Evolutionary conservation across 225 moss, liverwort and hornwort genomes (phyloP).

Genomic region (Straminergon stramineum): DNA sequence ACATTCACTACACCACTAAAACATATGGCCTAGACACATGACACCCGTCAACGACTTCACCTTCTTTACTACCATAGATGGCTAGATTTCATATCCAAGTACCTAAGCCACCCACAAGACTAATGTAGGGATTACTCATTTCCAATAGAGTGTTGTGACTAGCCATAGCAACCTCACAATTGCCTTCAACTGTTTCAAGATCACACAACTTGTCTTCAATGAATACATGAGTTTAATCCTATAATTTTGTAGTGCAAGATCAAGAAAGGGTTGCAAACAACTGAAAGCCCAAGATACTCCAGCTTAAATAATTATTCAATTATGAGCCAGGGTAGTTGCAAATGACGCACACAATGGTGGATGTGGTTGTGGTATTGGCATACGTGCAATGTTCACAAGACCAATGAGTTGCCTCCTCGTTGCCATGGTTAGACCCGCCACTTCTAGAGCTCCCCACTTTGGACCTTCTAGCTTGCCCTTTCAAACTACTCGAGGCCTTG

Average conservation of each 20-base stretch:
- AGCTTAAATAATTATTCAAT: neutral
- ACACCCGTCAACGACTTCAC: neutral
- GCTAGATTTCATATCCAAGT: slow-evolving; percentile 19
- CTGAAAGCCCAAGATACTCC: neutral
- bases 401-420: slow-evolving; percentile 46
- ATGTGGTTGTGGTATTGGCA: slow-evolving; percentile 43
- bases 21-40: slow-evolving; percentile 14
- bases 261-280: neutral
- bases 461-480: slow-evolving; percentile 43
- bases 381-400: slow-evolving; percentile 66
- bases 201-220: neutral
- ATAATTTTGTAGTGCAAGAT: neutral
- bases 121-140: slow-evolving; percentile 2
- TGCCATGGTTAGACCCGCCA: slow-evolving; percentile 44
- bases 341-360: slow-evolving; percentile 36
- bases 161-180: slow-evolving; percentile 9
- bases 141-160: slow-evolving; percentile 1
- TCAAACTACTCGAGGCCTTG: slow-evolving; percentile 56
- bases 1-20: neutral
- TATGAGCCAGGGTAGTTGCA: slow-evolving; percentile 53
- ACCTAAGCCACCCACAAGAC: neutral
- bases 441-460: slow-evolving; percentile 53
- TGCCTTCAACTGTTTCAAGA: neutral
- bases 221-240: neutral
- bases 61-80: slow-evolving; percentile 3